Conservation (phyloP, 1,284 basidiomycete species). For the Waitea zeae region DNA sequence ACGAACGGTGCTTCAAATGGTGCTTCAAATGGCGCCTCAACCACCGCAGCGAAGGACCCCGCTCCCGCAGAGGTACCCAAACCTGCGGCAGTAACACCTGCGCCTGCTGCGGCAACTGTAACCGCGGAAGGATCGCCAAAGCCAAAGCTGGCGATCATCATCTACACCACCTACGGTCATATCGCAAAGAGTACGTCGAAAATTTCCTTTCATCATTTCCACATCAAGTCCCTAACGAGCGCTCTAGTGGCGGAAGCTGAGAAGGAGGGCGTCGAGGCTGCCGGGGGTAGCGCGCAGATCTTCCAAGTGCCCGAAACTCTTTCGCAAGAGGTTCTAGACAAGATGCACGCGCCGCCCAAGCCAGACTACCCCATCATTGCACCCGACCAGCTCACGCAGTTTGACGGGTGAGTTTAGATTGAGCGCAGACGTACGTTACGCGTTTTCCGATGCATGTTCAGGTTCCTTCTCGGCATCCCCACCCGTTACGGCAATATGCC, state of each 20-base stretch:
- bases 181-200: constrained; percentile 32
- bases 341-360: constrained; percentile 65
- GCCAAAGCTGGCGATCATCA: constrained; percentile 62
- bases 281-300: constrained; percentile 59
- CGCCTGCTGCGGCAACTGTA: neutral
- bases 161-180: constrained; percentile 77
- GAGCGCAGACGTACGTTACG: too few species aligned
- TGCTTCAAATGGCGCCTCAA: neutral
- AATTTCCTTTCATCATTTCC: constrained; percentile 1
- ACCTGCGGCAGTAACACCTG: neutral
- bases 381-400: constrained; percentile 44
- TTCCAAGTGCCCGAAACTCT: constrained; percentile 82
- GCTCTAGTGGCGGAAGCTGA: constrained; percentile 60
- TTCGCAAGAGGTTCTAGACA: constrained; percentile 52
- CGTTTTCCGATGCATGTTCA: too few species aligned
- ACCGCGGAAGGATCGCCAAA: neutral
- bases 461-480: constrained; percentile 60
- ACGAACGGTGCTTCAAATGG: too few species aligned
- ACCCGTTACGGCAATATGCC: constrained; percentile 64
- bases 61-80: neutral
- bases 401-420: too few species aligned
- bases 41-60: too few species aligned
- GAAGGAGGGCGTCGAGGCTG: constrained; percentile 50
- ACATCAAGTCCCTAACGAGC: constrained; percentile 5
- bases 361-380: constrained; percentile 58